phyloP scores from a whole-genome alignment of 2,329 filamentous ascomycete genomes.

The Monilinia fructigena region DNA sequence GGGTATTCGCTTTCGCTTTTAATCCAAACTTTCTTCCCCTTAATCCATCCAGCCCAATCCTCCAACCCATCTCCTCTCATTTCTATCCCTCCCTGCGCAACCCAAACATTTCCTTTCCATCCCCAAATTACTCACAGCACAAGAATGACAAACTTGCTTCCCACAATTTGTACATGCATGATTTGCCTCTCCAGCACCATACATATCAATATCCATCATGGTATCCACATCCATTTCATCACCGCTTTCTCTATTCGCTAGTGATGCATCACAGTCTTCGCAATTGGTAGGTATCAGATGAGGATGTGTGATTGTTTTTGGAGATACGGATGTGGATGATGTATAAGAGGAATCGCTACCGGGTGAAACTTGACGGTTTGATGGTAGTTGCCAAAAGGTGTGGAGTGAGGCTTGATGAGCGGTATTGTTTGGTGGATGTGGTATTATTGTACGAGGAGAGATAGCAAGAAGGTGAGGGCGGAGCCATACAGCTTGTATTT shows the following conservation, averaged over 20 bases:
- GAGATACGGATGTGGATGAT: constrained; percentile 25
- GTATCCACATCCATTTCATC: constrained; percentile 47
- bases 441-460: constrained; percentile 27
- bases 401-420: constrained; percentile 54
- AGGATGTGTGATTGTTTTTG: constrained; percentile 24
- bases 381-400: constrained; percentile 58
- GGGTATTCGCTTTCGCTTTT: constrained; percentile 18
- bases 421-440: constrained; percentile 27
- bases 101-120: constrained; percentile 53
- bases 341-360: constrained; percentile 35
- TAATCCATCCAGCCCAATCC: constrained; percentile 30
- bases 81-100: constrained; percentile 45
- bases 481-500: constrained; percentile 26
- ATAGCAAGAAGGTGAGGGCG: constrained; percentile 27
- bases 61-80: constrained; percentile 29
- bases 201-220: constrained; percentile 42
- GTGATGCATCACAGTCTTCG: constrained; percentile 52
- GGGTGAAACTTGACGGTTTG: constrained; percentile 39
- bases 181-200: constrained; percentile 29
- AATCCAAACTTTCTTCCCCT: background rate
- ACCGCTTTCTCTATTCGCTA: constrained; percentile 34
- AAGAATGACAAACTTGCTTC: constrained; percentile 58
- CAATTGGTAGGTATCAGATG: constrained; percentile 44
- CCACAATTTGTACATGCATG: constrained; percentile 51
- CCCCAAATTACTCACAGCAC: constrained; percentile 58